Percentiles rank a stretch among this genome's conserved stretches.
Evolutionary conservation across 805 yeast genomes (phyloP).

Genomic region (Teunomyces panamensis): DNA sequence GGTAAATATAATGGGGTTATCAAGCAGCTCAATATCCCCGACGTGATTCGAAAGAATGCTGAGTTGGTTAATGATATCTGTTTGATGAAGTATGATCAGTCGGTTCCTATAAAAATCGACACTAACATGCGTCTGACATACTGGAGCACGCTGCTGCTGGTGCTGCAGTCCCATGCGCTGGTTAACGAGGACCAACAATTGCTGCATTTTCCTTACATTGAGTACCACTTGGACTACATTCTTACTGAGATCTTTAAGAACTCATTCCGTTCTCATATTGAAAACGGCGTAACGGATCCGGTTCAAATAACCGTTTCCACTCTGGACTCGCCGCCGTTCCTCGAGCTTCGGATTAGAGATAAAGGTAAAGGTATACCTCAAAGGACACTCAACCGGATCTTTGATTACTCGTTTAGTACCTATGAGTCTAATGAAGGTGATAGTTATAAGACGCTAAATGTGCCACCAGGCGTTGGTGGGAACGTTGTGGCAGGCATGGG

Average conservation of each 20-base stretch:
- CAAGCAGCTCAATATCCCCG: slow-evolving; percentile 60
- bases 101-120: slow-evolving; percentile 59
- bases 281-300: slow-evolving; percentile 45
- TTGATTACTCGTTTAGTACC: slow-evolving; percentile 85
- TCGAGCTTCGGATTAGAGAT: slow-evolving; percentile 79
- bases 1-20: slow-evolving; percentile 55
- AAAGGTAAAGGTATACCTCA: slow-evolving; percentile 87
- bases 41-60: slow-evolving; percentile 60
- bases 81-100: slow-evolving; percentile 75
- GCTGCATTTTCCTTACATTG: slow-evolving; percentile 68
- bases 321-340: slow-evolving; percentile 32
- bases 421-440: slow-evolving; percentile 61
- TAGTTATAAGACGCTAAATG: slow-evolving; percentile 58
- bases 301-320: slow-evolving; percentile 39
- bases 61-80: slow-evolving; percentile 82
- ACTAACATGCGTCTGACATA: slow-evolving; percentile 27
- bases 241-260: slow-evolving; percentile 85
- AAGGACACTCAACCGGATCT: slow-evolving; percentile 60
- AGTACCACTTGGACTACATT: slow-evolving; percentile 84
- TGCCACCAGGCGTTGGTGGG: slow-evolving; percentile 70
- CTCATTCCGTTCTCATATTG: slow-evolving; percentile 84
- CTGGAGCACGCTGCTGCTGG: slow-evolving; percentile 28
- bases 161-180: not conserved
- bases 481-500: slow-evolving; percentile 91
- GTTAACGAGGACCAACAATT: slow-evolving; percentile 48